Conservation (phyloP, 140 eudicot species). For the Bidens hawaiensis region DNA sequence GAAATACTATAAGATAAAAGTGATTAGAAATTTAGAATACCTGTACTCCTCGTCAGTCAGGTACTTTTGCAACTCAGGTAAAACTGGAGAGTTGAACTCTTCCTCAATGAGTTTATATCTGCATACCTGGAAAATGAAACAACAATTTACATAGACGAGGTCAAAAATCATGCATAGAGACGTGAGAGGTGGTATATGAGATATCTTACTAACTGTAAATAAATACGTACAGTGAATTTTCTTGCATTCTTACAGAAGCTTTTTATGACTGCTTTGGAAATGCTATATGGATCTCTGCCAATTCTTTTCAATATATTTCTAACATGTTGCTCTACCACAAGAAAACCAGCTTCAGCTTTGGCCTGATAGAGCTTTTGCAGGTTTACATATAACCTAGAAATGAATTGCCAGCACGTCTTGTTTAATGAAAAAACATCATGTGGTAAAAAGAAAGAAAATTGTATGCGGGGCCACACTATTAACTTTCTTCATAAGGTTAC, state of each 20-base stretch:
- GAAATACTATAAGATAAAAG: neutral
- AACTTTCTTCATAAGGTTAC: neutral
- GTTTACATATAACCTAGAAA: slow-evolving; percentile 69
- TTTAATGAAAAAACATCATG: neutral
- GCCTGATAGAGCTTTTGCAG: slow-evolving; percentile 92
- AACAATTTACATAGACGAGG: neutral
- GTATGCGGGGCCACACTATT: neutral
- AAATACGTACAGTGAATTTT: slow-evolving; percentile 62
- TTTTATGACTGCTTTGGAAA: slow-evolving; percentile 61
- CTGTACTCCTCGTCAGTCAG: slow-evolving; percentile 87
- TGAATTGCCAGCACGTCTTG: slow-evolving; percentile 18
- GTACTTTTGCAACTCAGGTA: slow-evolving; percentile 77
- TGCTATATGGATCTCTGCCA: too few relatives aligned
- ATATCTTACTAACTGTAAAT: neutral
- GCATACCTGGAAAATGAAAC: slow-evolving; percentile 53
- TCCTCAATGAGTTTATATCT: slow-evolving; percentile 76
- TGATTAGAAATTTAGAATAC: slow-evolving; percentile 31
- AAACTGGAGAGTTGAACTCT: too few relatives aligned
- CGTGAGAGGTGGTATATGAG: neutral
- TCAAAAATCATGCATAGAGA: neutral
- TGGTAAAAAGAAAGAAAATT: too few relatives aligned
- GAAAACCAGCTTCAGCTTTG: too few relatives aligned
- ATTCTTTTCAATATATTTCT: too few relatives aligned
- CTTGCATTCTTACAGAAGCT: slow-evolving; percentile 91
- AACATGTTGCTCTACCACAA: too few relatives aligned